These are phyloP conservation scores for Camellia sinensis DNA, from an alignment of 148 eudicot species.

Conservation along the genomic window DNA sequence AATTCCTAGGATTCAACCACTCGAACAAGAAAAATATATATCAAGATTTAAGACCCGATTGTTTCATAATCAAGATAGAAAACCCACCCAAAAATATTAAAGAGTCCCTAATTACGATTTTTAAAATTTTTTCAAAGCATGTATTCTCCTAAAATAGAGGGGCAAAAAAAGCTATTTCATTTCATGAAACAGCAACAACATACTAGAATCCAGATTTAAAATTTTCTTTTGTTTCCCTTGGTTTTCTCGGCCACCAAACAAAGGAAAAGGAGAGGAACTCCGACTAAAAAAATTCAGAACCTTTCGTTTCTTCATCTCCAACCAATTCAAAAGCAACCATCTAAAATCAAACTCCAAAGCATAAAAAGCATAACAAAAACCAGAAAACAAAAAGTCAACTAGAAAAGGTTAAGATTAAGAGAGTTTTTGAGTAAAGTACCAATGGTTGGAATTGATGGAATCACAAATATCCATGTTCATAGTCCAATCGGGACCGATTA, in stretches of 20 bases:
- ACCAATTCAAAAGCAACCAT: too few relatives aligned
- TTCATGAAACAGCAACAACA: neutral
- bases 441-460: slow-evolving; percentile 61
- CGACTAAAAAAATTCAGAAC: neutral
- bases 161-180: neutral
- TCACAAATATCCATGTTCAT: slow-evolving; percentile 90
- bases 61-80: neutral
- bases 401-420: neutral
- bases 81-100: neutral
- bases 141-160: neutral
- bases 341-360: too few relatives aligned
- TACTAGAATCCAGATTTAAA: neutral
- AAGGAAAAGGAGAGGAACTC: neutral
- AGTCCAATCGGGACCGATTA: slow-evolving; percentile 92
- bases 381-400: neutral
- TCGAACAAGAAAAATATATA: neutral
- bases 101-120: too few relatives aligned
- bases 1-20: neutral
- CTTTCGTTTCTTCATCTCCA: too few relatives aligned
- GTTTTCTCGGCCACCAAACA: neutral
- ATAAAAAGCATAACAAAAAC: too few relatives aligned
- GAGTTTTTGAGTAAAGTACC: slow-evolving; percentile 30
- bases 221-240: neutral
- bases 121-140: neutral
- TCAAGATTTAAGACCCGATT: neutral